phyloP scores from a whole-genome alignment of 192 early-diverging fungal genomes.

The Coemansia sp. region DNA sequence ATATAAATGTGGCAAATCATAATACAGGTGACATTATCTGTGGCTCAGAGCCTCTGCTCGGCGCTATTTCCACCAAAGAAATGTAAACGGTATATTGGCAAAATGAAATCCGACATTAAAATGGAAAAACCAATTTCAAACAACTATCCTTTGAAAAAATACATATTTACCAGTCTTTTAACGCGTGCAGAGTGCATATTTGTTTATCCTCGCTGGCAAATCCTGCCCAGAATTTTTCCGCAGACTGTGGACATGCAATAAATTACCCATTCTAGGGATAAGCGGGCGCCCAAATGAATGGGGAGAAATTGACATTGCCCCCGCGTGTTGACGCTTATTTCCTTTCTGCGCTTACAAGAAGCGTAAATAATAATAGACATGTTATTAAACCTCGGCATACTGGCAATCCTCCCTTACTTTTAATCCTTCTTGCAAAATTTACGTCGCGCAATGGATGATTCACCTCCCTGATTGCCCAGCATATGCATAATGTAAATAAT shows the following conservation, averaged over 20 bases:
- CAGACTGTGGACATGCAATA: neutral
- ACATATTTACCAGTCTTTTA: neutral
- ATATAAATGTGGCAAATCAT: neutral
- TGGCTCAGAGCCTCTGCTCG: neutral
- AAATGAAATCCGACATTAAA: neutral
- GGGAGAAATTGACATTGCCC: neutral
- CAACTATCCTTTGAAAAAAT: neutral
- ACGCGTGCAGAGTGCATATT: neutral
- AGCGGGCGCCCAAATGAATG: neutral
- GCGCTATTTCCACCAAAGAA: neutral
- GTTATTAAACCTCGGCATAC: neutral
- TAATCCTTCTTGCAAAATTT: neutral
- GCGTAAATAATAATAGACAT: neutral
- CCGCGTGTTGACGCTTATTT: neutral
- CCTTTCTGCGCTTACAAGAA: neutral
- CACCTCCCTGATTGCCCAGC: neutral
- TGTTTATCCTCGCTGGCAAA: neutral
- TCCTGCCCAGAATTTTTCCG: neutral
- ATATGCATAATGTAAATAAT: neutral
- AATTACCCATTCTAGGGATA: neutral
- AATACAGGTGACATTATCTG: neutral
- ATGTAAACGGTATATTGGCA: neutral
- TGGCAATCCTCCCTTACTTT: neutral
- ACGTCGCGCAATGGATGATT: neutral
- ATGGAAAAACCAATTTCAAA: neutral